Percentiles rank a stretch among this genome's conserved stretches.
Conservation (phyloP, 345 rosid species). For the Citrus cavaleriei region DNA sequence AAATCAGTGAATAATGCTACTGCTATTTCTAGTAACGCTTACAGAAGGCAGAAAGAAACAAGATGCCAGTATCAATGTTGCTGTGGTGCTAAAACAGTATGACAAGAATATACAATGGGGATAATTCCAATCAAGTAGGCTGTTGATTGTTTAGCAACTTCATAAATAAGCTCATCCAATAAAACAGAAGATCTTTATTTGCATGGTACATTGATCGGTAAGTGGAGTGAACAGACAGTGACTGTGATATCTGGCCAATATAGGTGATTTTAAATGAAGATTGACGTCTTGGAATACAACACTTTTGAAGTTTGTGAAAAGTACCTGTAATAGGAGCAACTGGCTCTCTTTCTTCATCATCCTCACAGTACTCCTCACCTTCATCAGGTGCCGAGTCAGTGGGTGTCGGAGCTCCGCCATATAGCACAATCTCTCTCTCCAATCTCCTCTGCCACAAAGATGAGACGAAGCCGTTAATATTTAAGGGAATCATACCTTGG, state of each 20-base stretch:
- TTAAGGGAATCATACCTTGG: background rate
- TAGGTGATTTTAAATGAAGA: background rate
- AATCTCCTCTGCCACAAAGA: conserved; percentile 60
- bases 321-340: conserved; percentile 46
- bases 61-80: background rate
- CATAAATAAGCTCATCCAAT: background rate
- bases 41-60: background rate
- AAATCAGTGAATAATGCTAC: background rate
- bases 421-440: conserved; percentile 45
- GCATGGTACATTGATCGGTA: background rate
- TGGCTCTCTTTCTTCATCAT: conserved; percentile 39
- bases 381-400: conserved; percentile 35
- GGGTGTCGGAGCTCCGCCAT: conserved; percentile 40
- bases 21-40: background rate
- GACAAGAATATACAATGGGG: background rate
- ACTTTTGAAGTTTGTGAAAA: conserved; percentile 1
- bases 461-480: background rate
- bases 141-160: background rate
- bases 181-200: background rate
- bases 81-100: background rate
- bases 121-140: background rate
- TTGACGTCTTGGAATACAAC: background rate
- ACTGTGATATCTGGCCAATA: background rate
- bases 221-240: background rate
- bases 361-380: conserved; percentile 27